A percentile compares a stretch with the other conserved stretches of the same genome.
Evolutionary conservation across 208 protist species (phyloP).

Genomic region (Trichomonas tenax): DNA sequence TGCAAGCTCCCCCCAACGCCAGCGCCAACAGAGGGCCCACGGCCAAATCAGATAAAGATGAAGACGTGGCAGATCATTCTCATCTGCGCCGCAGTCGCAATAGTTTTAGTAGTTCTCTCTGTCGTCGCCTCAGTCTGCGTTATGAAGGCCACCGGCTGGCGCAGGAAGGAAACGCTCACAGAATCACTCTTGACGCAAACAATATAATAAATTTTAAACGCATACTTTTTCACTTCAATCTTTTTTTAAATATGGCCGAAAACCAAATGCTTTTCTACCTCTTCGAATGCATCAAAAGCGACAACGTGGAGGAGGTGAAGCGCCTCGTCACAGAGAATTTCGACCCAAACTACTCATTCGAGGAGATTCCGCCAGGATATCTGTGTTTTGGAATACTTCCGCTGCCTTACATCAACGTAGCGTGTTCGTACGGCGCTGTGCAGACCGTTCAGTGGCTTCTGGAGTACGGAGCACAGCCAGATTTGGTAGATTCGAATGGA

Average conservation of each 20-base stretch:
- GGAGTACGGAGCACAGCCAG: neutral
- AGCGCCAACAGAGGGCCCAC: too few relatives aligned
- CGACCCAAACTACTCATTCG: neutral
- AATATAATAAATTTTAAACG: neutral
- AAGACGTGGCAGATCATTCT: neutral
- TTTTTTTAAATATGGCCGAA: neutral
- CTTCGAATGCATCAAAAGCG: neutral
- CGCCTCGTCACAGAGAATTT: neutral
- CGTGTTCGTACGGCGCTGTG: neutral
- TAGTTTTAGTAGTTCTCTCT: neutral
- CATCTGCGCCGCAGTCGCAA: neutral
- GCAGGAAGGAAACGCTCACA: neutral
- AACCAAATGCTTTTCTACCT: neutral
- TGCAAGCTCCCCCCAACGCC: neutral
- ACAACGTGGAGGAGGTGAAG: neutral
- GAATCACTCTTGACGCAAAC: neutral
- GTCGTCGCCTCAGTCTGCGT: neutral
- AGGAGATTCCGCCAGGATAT: neutral
- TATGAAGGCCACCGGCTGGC: neutral
- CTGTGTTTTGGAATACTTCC: neutral
- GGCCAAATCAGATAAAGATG: neutral
- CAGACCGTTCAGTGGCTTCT: neutral
- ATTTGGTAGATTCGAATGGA: neutral
- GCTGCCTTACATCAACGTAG: neutral
- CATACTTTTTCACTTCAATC: too few relatives aligned